Base-by-base conservation (phyloP, 2,329 filamentous ascomycete genomes). In the Colletotrichum magnum region DNA sequence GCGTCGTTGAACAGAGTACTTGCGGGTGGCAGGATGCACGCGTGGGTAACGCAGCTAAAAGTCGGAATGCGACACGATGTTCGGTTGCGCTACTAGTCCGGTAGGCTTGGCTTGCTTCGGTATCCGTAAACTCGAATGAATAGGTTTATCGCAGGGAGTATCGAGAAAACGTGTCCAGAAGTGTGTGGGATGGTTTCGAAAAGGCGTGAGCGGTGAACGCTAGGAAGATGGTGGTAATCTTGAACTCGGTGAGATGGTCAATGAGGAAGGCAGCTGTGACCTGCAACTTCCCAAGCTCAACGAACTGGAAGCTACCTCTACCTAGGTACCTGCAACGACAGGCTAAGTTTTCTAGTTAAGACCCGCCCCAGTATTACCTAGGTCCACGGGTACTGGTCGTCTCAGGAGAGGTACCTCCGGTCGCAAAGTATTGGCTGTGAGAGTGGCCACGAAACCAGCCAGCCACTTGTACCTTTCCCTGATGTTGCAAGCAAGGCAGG, bases 191-290 rank as follows among this genome's bases (percentile, higher is more conserved):
- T 52, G 32, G n/a, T 26, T 21, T 16, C 32, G 36, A 39, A 16
- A 59, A 36, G 24, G 32, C 47, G 4, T 21, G 45, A 58, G 62
- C 62, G 67, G 67, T 69, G 56, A 66, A 36, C 28, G 48, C 65
- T 64, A 43, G 41, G 52, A 28, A n/a, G 28, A 18, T 18, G 18
- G 32, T 57, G 48, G 32, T 32, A 48, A 50, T 54, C 32, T 32
- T 43, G 45, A 51, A 59, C 26, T n/a, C 48, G 36, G 21, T 36
- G 36, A 36, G 9, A 32, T 41, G 36, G 36, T 18, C 36, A n/a
- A 32, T 24, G 28, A 51, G 36, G 16, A 5, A 28, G 16, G 32
- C 18, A n/a, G 45, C 18, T 48, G 45, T 12, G 41, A 43, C 13
- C 41, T 36, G 32, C 28, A 7, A 32, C 41, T 43, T 43, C 41